Evolutionary conservation across 2,329 filamentous ascomycete genomes (phyloP).

Genomic region (Hymenoscyphus occultus): DNA sequence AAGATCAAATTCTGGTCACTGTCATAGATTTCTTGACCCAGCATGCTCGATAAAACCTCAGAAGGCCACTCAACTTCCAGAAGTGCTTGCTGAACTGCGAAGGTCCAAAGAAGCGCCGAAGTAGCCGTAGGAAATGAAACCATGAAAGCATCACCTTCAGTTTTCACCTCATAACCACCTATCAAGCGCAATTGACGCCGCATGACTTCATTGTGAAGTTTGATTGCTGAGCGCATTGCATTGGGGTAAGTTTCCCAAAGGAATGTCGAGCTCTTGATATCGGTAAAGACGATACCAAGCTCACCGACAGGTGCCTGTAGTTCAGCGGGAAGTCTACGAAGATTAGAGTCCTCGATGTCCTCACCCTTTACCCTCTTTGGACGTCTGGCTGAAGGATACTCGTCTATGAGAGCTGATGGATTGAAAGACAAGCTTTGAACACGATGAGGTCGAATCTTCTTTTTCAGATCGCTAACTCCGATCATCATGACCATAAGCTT

Average conservation of each 20-base stretch:
- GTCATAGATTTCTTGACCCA: slow-evolving; percentile 79
- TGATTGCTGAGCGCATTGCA: slow-evolving; percentile 95
- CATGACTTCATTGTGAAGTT: slow-evolving; percentile 96
- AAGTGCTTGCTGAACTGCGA: slow-evolving; percentile 85
- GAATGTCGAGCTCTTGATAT: slow-evolving; percentile 97
- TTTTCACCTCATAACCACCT: slow-evolving; percentile 98
- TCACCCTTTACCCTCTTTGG: slow-evolving; percentile 59
- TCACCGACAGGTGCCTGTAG: slow-evolving; percentile 89
- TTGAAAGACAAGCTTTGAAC: slow-evolving; percentile 79
- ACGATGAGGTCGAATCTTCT: slow-evolving; percentile 65
- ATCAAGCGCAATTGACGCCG: slow-evolving; percentile 88
- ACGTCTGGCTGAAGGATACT: slow-evolving; percentile 65
- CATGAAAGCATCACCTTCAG: slow-evolving; percentile 99
- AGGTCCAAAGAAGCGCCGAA: slow-evolving; percentile 91
- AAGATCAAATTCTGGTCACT: slow-evolving; percentile 88
- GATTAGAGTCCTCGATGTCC: slow-evolving; percentile 72
- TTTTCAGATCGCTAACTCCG: slow-evolving; percentile 85
- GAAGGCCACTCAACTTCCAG: slow-evolving; percentile 90
- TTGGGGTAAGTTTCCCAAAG: slow-evolving; percentile 94
- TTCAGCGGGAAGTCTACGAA: slow-evolving; percentile 83
- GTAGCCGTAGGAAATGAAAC: slow-evolving; percentile 97
- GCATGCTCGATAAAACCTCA: slow-evolving; percentile 82
- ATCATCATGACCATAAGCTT: slow-evolving; percentile 99
- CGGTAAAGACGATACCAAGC: slow-evolving; percentile 92
- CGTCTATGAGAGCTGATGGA: slow-evolving; percentile 69